Evolutionary conservation across 2,329 filamentous ascomycete species (phyloP), one percentile per base, ranked within the genome.

Genomic region (Daldinia sp.): DNA sequence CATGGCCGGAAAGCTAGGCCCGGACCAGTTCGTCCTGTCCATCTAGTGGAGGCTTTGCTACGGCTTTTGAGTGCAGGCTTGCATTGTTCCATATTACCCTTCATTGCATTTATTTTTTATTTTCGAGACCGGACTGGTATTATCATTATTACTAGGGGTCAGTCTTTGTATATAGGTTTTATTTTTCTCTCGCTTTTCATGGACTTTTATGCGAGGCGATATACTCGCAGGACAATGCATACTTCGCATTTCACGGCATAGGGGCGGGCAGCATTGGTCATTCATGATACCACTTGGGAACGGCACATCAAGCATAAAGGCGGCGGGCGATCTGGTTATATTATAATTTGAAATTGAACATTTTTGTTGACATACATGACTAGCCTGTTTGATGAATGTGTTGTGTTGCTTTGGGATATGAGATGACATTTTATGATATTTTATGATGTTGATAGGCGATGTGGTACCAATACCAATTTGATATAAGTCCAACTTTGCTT

Each of bases 1-100:
- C 78, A 93, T 96, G 86, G 93, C 93, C 66, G 93, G 93, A 77
- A 94, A 93, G 81, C 84, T 85, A 61, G 92, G 90, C 75, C 88
- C 87, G 75, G 89, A 90, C 78, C 92, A 92, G 76, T 93, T 93
- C 79, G 91, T 94, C 77, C 85, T 94, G 75, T 94, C 92, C 68
- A 83, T 93, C 75, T 93, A 82, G 82, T 67, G 67, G 61, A 65
- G 62, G 62, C 51, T 23, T 39, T 50, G 28, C 42, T 30, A 50
- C 37, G 41, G 56, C 60, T 55, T 13, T 12, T 58, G 37, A 42
- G 37, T 65, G 10, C 60, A 63, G 61, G 10, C 18, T 44, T 30
- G 48, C 28, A 55, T 56, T 48, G 23, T 60, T 60, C 55, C 41
- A 64, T 67, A 60, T 69, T 69, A 66, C 71, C 61, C 44, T 74